Evolutionary conservation across 1,284 basidiomycete genomes (phyloP).

Genomic region (Golubevia sp.): DNA sequence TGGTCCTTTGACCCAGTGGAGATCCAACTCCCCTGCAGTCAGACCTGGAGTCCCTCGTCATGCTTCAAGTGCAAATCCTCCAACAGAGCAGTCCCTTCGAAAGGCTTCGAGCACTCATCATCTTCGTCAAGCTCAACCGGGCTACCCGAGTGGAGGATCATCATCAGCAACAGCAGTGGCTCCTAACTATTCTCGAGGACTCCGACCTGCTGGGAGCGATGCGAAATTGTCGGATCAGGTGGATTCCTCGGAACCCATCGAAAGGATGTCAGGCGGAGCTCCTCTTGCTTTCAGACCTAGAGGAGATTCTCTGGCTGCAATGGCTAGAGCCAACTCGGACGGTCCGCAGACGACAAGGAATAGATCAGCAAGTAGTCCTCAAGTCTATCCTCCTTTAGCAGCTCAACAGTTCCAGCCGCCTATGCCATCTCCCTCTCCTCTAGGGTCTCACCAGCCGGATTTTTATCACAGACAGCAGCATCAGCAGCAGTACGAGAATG

Average conservation of each 20-base stretch:
- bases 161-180: background rate
- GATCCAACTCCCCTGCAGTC: constrained; percentile 39
- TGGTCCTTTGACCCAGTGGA: constrained; percentile 33
- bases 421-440: no score
- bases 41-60: constrained; percentile 33
- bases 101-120: constrained; percentile 42
- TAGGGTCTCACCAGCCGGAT: background rate
- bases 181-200: no score
- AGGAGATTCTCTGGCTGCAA: background rate
- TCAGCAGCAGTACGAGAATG: background rate
- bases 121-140: constrained; percentile 23
- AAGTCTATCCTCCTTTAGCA: constrained; percentile 14
- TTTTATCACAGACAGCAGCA: background rate
- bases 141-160: background rate
- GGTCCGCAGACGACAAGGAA: constrained; percentile 22
- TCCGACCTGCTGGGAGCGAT: no score
- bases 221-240: no score
- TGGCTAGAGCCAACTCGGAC: constrained; percentile 23
- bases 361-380: constrained; percentile 38
- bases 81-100: constrained; percentile 23
- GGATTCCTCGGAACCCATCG: no score
- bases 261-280: background rate
- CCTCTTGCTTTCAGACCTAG: background rate
- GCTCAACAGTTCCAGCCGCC: no score
- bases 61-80: constrained; percentile 3